Conservation (phyloP, 768 basidiomycete genomes). For the Exidia glandulosa region DNA sequence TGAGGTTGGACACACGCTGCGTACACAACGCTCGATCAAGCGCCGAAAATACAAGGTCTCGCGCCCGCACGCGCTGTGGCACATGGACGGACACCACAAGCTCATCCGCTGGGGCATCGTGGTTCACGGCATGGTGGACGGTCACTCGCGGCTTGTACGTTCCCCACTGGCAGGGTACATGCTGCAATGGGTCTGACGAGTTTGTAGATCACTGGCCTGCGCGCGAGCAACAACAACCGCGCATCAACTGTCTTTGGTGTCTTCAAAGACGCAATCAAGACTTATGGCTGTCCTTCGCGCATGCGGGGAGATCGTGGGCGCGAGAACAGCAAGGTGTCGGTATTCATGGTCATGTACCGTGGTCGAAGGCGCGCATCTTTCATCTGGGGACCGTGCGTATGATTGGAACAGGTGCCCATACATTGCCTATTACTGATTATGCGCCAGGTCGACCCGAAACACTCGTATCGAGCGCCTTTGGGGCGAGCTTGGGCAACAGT, state of each 20-base stretch:
- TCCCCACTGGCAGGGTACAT: neutral
- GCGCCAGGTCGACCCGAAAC: constrained; percentile 9
- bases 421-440: neutral
- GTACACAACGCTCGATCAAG: neutral
- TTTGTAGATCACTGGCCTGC: neutral
- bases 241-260: neutral
- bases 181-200: neutral
- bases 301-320: neutral
- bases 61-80: constrained; percentile 10
- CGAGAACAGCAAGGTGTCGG: neutral
- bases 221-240: neutral
- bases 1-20: neutral
- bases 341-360: neutral
- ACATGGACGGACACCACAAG: constrained; percentile 6
- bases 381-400: neutral
- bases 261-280: neutral
- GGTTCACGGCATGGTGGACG: constrained; percentile 7
- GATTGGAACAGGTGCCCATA: neutral
- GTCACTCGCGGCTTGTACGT: constrained; percentile 3
- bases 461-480: constrained; percentile 9
- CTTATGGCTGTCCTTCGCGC: neutral
- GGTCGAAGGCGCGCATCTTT: neutral
- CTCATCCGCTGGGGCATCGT: constrained; percentile 6
- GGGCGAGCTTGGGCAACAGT: constrained; percentile 10
- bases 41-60: constrained; percentile 2